A percentile compares a stretch with the other conserved stretches of the same genome.
Conservation (phyloP, 1,284 basidiomycete species). For the Apiotrichum siamense region DNA sequence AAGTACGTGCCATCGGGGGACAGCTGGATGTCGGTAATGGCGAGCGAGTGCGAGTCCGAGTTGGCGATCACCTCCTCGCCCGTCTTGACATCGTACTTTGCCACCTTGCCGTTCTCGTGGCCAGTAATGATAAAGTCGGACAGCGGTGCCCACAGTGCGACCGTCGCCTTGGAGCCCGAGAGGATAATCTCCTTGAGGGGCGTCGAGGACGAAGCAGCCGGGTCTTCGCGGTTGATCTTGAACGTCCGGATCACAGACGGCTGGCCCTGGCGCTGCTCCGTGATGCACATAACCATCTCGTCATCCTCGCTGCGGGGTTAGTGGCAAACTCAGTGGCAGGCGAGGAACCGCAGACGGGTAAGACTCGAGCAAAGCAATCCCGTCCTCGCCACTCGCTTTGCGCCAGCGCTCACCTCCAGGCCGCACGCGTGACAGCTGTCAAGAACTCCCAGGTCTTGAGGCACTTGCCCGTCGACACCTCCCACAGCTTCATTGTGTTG, state of each 20-base stretch:
- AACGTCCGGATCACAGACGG: slow-evolving; percentile 66
- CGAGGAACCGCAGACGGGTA: no score
- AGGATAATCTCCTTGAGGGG: slow-evolving; percentile 76
- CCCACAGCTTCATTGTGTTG: slow-evolving; percentile 89
- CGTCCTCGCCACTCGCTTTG: neutral
- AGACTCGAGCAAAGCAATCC: neutral
- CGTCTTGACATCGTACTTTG: slow-evolving; percentile 77
- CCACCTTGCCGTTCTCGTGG: slow-evolving; percentile 94
- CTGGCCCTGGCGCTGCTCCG: slow-evolving; percentile 92
- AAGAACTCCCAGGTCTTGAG: slow-evolving; percentile 94
- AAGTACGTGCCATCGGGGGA: slow-evolving; percentile 88
- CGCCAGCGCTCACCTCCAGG: slow-evolving; percentile 46
- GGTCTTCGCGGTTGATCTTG: slow-evolving; percentile 74
- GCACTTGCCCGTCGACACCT: slow-evolving; percentile 82
- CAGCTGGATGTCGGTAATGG: slow-evolving; percentile 88
- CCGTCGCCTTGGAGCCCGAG: slow-evolving; percentile 89
- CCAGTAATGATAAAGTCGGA: slow-evolving; percentile 79
- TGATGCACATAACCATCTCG: slow-evolving; percentile 79
- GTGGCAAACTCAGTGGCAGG: neutral
- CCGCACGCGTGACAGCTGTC: slow-evolving; percentile 92
- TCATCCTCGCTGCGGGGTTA: slow-evolving; percentile 67
- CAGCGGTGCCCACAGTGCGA: slow-evolving; percentile 80
- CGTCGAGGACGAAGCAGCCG: slow-evolving; percentile 54
- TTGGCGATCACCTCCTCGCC: slow-evolving; percentile 70
- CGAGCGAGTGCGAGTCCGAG: slow-evolving; percentile 73